Conservation (phyloP, 2,329 filamentous ascomycete species). For the Hypoxylon sp. region DNA sequence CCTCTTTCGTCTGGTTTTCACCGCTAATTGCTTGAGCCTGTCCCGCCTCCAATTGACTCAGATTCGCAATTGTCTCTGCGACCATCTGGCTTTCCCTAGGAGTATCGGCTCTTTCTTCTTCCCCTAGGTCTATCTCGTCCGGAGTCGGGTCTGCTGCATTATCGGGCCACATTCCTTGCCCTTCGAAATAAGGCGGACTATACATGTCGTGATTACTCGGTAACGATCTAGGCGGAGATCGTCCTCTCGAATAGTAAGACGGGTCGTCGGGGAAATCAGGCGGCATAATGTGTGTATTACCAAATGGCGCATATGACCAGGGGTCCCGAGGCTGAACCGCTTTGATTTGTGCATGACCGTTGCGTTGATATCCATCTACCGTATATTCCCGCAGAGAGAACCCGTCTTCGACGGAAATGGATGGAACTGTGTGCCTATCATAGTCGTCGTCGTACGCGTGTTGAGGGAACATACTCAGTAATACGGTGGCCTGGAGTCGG, state of each 20-base stretch:
- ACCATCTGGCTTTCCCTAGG: constrained; percentile 39
- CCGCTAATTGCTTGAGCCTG: constrained; percentile 40
- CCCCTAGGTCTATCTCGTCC: constrained; percentile 32
- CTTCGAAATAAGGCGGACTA: constrained; percentile 48
- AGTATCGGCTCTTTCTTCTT: constrained; percentile 43
- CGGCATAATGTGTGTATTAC: constrained; percentile 52
- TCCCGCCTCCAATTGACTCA: constrained; percentile 43
- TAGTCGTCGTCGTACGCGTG: constrained; percentile 46
- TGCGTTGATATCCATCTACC: constrained; percentile 54
- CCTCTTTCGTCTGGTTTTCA: constrained; percentile 43
- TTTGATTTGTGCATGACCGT: constrained; percentile 55
- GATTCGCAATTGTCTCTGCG: constrained; percentile 32
- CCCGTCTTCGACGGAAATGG: constrained; percentile 59
- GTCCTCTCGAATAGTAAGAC: constrained; percentile 63
- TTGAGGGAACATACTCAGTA: constrained; percentile 77
- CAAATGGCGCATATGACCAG: constrained; percentile 60
- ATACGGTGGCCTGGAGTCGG: constrained; percentile 78
- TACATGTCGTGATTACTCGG: constrained; percentile 59
- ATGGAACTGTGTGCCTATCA: constrained; percentile 49
- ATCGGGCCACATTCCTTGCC: constrained; percentile 45
- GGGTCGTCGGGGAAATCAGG: constrained; percentile 57
- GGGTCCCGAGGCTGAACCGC: constrained; percentile 59
- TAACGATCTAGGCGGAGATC: constrained; percentile 67
- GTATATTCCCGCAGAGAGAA: constrained; percentile 57
- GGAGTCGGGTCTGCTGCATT: constrained; percentile 34